Evolutionary conservation across 805 yeast species (phyloP).

Genomic region (Nakazawaea wyomingensis): DNA sequence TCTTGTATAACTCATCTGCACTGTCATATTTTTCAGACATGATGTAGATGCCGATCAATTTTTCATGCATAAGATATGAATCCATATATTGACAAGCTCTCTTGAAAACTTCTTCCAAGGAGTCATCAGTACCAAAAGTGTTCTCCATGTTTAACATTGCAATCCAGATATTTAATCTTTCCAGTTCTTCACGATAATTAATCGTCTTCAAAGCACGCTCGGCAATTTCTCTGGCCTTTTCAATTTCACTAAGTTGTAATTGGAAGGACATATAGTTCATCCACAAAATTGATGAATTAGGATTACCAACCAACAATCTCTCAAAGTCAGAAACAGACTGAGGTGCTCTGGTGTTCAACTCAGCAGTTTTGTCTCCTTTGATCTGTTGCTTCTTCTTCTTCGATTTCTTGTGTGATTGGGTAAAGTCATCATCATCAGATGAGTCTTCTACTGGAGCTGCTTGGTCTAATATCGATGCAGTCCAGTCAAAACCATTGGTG

Average conservation of each 20-base stretch:
- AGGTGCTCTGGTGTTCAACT: slow-evolving; percentile 78
- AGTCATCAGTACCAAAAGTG: slow-evolving; percentile 82
- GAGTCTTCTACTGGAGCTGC: slow-evolving; percentile 54
- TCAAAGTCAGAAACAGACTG: slow-evolving; percentile 91
- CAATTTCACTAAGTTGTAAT: slow-evolving; percentile 87
- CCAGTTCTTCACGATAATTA: slow-evolving; percentile 85
- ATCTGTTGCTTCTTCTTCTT: slow-evolving; percentile 32
- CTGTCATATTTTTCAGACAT: slow-evolving; percentile 65
- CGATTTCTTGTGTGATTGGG: slow-evolving; percentile 30
- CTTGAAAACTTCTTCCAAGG: slow-evolving; percentile 74
- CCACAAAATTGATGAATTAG: slow-evolving; percentile 92
- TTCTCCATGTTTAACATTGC: slow-evolving; percentile 92
- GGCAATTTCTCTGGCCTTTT: slow-evolving; percentile 90
- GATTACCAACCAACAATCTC: slow-evolving; percentile 84
- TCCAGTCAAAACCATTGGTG: slow-evolving; percentile 93
- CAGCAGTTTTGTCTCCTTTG: slow-evolving; percentile 79
- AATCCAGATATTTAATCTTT: slow-evolving; percentile 92
- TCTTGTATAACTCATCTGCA: slow-evolving; percentile 65
- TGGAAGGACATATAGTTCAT: slow-evolving; percentile 99
- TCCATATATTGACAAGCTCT: slow-evolving; percentile 92
- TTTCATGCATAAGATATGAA: slow-evolving; percentile 72
- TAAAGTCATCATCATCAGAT: slow-evolving; percentile 44
- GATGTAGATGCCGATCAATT: slow-evolving; percentile 68
- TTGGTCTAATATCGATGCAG: slow-evolving; percentile 83
- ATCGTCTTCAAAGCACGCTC: slow-evolving; percentile 90